Evolutionary conservation across 495 filamentous ascomycete species (phyloP).

Genomic region (Mycothermus thermophilus): DNA sequence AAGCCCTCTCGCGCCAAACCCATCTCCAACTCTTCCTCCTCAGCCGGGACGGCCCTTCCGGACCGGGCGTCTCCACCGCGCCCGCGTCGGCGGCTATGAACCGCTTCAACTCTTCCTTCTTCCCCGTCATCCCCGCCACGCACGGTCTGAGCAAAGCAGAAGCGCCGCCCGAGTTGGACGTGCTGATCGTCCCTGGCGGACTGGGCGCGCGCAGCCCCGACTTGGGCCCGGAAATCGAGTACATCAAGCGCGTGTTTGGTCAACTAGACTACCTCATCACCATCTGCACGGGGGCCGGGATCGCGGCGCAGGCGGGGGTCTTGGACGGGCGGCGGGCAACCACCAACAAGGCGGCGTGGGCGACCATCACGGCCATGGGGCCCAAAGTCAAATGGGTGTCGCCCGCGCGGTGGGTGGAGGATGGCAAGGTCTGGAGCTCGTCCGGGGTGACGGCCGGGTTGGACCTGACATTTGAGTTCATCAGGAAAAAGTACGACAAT

Average conservation of each 20-base stretch:
- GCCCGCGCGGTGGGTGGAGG: constrained; percentile 15
- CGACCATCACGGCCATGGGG: constrained; percentile 10
- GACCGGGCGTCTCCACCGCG: constrained; percentile 27
- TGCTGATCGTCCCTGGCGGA: constrained; percentile 46
- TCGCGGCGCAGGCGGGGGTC: constrained; percentile 35
- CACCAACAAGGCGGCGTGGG: constrained; percentile 46
- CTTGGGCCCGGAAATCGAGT: constrained; percentile 22
- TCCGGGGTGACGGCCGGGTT: constrained; percentile 12
- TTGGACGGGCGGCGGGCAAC: constrained; percentile 38
- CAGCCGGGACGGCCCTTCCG: constrained; percentile 8
- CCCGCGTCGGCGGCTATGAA: constrained; percentile 6
- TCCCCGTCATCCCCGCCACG: constrained; percentile 33
- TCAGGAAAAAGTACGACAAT: constrained; percentile 12
- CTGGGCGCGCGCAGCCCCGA: constrained; percentile 24
- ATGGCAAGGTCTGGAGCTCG: constrained; percentile 18
- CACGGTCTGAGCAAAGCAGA: constrained; percentile 31
- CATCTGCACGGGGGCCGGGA: constrained; percentile 37
- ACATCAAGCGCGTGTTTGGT: constrained; percentile 25
- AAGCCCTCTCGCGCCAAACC: constrained; percentile 27
- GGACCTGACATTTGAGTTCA: constrained; percentile 10
- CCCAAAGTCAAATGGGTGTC: constrained; percentile 12
- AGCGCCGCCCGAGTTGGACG: constrained; percentile 28
- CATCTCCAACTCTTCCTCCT: constrained; percentile 31
- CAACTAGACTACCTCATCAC: constrained; percentile 35
- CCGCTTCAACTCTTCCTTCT: constrained; percentile 14